Percentiles rank a stretch among this genome's conserved stretches.
Evolutionary conservation across 768 basidiomycete species (phyloP).

Genomic region (Exidia glandulosa): DNA sequence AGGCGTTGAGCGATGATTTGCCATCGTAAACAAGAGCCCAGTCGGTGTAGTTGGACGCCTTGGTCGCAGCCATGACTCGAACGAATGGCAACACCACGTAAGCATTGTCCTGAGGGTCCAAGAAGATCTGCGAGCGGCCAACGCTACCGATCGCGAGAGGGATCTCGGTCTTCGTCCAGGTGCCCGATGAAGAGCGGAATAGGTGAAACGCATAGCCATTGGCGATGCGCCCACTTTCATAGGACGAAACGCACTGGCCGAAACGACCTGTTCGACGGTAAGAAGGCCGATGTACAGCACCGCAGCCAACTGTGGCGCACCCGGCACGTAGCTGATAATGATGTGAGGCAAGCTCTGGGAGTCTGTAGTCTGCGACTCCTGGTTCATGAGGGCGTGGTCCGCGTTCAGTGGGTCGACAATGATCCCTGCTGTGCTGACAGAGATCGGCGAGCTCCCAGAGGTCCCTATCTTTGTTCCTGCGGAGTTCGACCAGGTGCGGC

Average conservation of each 20-base stretch:
- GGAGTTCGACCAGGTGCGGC: conserved; percentile 2
- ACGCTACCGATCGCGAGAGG: conserved; percentile 1
- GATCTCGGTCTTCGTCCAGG: conserved; percentile 4
- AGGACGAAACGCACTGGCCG: conserved; percentile 3
- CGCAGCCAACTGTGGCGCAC: background rate
- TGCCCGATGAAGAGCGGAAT: background rate
- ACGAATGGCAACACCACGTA: conserved; percentile 5
- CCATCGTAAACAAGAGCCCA: conserved; percentile 2
- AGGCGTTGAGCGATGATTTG: background rate
- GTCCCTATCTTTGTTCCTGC: conserved; percentile 1
- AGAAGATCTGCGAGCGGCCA: conserved; percentile 5
- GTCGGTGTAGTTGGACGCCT: conserved; percentile 1
- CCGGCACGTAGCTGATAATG: conserved; percentile 6
- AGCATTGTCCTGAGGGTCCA: conserved; percentile 5
- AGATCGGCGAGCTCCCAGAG: conserved; percentile 1
- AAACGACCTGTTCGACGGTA: conserved; percentile 3
- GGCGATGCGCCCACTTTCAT: background rate
- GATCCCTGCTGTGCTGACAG: conserved; percentile 2
- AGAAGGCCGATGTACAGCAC: background rate
- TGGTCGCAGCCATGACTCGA: conserved; percentile 1
- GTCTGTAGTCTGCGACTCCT: conserved; percentile 3
- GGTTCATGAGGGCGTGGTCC: conserved; percentile 6
- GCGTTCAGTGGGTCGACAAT: conserved; percentile 5
- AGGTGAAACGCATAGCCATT: conserved; percentile 4
- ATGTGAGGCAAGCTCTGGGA: conserved; percentile 2